Evolutionary conservation across 495 filamentous ascomycete genomes (phyloP).

Genomic region (Daldinia concentrica): DNA sequence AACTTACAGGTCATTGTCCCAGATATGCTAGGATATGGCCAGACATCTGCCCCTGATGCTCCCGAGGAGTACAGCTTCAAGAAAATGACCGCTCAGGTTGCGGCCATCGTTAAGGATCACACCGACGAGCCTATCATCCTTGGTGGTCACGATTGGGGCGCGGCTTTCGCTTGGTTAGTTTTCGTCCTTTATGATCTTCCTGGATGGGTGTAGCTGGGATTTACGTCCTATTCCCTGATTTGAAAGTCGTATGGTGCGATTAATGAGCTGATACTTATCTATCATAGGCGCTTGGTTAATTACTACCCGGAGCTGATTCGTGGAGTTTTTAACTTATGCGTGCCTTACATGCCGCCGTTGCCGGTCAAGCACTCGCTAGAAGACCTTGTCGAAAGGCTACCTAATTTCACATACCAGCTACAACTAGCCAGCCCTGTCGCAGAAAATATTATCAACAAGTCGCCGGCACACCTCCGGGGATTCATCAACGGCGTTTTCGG

Average conservation of each 20-base stretch:
- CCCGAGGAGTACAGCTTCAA: slow-evolving; percentile 72
- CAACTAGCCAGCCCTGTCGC: slow-evolving; percentile 74
- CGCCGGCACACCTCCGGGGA: slow-evolving; percentile 63
- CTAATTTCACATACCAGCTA: slow-evolving; percentile 86
- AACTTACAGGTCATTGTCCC: slow-evolving; percentile 78
- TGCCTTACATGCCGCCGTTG: slow-evolving; percentile 69
- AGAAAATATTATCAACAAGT: slow-evolving; percentile 66
- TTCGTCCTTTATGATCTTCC: background rate
- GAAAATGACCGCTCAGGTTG: slow-evolving; percentile 74
- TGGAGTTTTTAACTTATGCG: slow-evolving; percentile 80
- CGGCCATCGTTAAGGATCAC: slow-evolving; percentile 61
- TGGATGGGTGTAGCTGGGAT: background rate
- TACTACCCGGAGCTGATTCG: slow-evolving; percentile 76
- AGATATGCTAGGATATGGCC: slow-evolving; percentile 84
- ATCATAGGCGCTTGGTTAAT: slow-evolving; percentile 64
- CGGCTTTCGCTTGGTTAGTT: slow-evolving; percentile 57
- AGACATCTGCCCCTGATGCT: slow-evolving; percentile 68
- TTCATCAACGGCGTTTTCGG: slow-evolving; percentile 78
- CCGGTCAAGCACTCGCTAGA: slow-evolving; percentile 61
- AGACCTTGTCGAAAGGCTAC: slow-evolving; percentile 64
- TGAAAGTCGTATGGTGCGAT: background rate
- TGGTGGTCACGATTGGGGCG: slow-evolving; percentile 89
- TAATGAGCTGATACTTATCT: slow-evolving; percentile 3
- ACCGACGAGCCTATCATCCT: slow-evolving; percentile 60
- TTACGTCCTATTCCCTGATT: slow-evolving; percentile 46